Base-by-base conservation (phyloP, 352 stramenopile species). In the Globisporangium camurandrum region DNA sequence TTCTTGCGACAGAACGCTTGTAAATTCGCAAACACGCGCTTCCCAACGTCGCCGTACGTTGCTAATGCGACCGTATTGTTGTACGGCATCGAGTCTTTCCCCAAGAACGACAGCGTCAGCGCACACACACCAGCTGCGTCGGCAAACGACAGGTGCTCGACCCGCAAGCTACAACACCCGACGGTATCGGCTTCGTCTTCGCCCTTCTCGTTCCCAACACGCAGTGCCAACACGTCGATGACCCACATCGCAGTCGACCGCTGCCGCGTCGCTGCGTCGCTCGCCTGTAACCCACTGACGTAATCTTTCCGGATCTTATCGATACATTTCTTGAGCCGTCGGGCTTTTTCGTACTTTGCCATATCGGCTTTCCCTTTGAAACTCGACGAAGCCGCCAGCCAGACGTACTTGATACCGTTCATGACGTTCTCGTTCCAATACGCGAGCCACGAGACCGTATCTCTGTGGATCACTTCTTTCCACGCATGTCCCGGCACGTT, bases 51-150 rank as follows among this genome's bases (percentile, higher is more conserved):
- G 16, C 84, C 84, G 54, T 97, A 96, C 48, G 93, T 67, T 7
- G 75, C 67, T n/a, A 96, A 56, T 62, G 98, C 91, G 62, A 99
- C 98, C 6, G 93, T 98, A 66, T 99, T 97, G 71, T 99, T 99
- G 81, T 98, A 99, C 28, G 98, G 93, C 96, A 99, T 99, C 20
- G 94, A 99, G 67, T 99, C 97, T 64, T 99, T 99, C 72, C 97
- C 97, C 6, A 99, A 66, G 64, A 99, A 99, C 55, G 98, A 97
- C 20, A 99, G 76, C 39, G 98, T 98, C 41, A 99, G 72, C 46
- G 94, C 86, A 66, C 92, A 97, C 54, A 95, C 91, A 12, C 14
- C 30, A 20, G 77, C 67, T 47, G 93, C 79, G n/a, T n/a, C n/a
- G 39, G 76, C 84, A 69, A 99, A 99, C 27, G 92, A 97, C 51